phyloP scores from a whole-genome alignment of 2,329 filamentous ascomycete species.

The Hymenoscyphus occultus region DNA sequence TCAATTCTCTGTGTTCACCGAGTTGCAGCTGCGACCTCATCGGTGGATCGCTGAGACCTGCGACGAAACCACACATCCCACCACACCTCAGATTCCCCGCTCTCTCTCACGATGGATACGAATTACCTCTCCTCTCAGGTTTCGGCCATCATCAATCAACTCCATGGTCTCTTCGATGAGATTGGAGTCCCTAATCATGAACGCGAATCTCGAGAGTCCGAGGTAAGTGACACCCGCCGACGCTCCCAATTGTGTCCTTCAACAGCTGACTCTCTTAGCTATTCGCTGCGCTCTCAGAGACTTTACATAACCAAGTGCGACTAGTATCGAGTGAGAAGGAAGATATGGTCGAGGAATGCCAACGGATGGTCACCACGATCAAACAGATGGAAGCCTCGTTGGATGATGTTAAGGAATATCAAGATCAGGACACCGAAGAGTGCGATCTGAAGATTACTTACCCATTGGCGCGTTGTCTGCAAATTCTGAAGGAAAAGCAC shows the following conservation, averaged over 20 bases:
- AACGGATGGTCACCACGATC: slow-evolving; percentile 79
- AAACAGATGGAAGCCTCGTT: slow-evolving; percentile 91
- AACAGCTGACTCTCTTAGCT: slow-evolving; percentile 54
- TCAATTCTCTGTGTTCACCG: slow-evolving; percentile 2
- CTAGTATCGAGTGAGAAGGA: slow-evolving; percentile 86
- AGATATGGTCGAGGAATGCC: slow-evolving; percentile 83
- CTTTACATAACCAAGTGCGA: slow-evolving; percentile 84
- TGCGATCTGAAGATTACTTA: slow-evolving; percentile 75
- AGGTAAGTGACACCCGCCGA: slow-evolving; percentile 55
- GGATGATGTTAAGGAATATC: slow-evolving; percentile 67
- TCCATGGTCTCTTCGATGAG: slow-evolving; percentile 94
- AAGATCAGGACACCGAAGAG: slow-evolving; percentile 61
- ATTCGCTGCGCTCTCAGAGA: slow-evolving; percentile 87
- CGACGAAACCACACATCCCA: slow-evolving; percentile 10
- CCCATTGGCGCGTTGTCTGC: slow-evolving; percentile 77
- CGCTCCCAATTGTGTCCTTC: slow-evolving; percentile 23
- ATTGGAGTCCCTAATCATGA: slow-evolving; percentile 95
- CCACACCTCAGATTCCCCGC: slow-evolving; percentile 15
- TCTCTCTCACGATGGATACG: slow-evolving; percentile 66
- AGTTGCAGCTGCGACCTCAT: background rate
- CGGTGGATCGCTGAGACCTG: slow-evolving; percentile 5
- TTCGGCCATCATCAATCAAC: slow-evolving; percentile 85
- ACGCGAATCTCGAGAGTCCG: slow-evolving; percentile 81
- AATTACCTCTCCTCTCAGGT: slow-evolving; percentile 94
- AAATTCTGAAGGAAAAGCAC: slow-evolving; percentile 82